Conservation (phyloP, 306 rosid species). For the Amphicarpaea edgeworthii region DNA sequence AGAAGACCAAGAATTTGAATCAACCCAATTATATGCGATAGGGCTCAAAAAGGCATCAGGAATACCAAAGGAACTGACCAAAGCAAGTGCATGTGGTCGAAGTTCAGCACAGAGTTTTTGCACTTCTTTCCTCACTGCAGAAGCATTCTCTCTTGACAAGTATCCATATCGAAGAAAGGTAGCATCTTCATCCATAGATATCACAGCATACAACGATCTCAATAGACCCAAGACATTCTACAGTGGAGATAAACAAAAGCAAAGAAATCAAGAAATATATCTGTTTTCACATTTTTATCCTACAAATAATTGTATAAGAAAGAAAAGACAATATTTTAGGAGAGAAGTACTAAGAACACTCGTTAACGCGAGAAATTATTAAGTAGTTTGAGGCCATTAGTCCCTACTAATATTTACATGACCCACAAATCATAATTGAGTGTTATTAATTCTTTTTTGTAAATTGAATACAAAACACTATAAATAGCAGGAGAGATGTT, state of each 20-base stretch:
- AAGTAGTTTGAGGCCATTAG: no score
- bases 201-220: constrained; percentile 83
- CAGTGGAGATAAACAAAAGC: constrained; percentile 27
- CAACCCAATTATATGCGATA: constrained; percentile 84
- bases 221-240: constrained; percentile 70
- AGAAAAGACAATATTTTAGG: not conserved
- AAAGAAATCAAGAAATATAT: constrained; percentile 9
- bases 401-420: no score
- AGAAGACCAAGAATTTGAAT: constrained; percentile 83
- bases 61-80: constrained; percentile 92
- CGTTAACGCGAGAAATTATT: not conserved
- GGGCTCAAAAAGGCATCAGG: constrained; percentile 94
- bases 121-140: constrained; percentile 81
- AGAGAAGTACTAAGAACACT: not conserved
- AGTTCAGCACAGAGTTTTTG: constrained; percentile 73
- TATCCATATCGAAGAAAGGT: constrained; percentile 83
- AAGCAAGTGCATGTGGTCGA: constrained; percentile 83
- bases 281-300: constrained; percentile 13
- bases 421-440: no score
- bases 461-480: no score
- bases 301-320: not conserved
- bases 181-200: constrained; percentile 82
- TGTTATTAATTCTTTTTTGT: no score
- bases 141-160: constrained; percentile 66
- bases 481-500: no score